Base-by-base conservation (phyloP, 2,329 filamentous ascomycete genomes). In the Fusarium sp. region DNA sequence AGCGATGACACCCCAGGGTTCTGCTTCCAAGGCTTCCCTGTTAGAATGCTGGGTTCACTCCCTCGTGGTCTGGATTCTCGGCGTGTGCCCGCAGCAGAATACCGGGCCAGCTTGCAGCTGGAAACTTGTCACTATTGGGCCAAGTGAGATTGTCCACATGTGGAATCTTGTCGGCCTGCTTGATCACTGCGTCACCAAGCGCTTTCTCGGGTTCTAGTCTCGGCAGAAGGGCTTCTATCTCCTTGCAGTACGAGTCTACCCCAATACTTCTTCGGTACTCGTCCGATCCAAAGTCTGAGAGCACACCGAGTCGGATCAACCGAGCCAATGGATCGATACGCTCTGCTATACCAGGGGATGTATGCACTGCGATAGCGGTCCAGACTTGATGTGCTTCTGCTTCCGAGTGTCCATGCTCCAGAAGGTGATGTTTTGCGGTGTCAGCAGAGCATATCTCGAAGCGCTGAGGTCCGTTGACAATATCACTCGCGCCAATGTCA, bases 361-460 rank as follows among this genome's bases (percentile, higher is more conserved):
- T 77, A 60, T 82, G 80, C 38, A 81, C 20, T 12, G 78, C 74
- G 40, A 81, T 77, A 25, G 79, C 78, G 16, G 75, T 72, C 80
- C 80, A 82, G 27, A 78, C 75, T 34, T 77, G 74, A 48, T 77
- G 77, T 8, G 73, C 65, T 15, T 74, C 66, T 7, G 55, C 41
- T 27, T 77, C 73, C 27, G 68, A 41, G n/a, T 73, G 43, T 15
- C 69, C 74, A 49, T 80, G 72, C 4, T 57, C 22, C 12, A 73
- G 58, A 12, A 81, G 74, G 40, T 80, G 67, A 3, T 52, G 22
- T 22, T 75, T 77, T 6, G 79, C 80, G 3, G 67, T 72, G 45
- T 78, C 76, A 43, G 77, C 76, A n/a, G 74, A 75, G 34, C 75
- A 74, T 24, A 82, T 70, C 58, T 82, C 80, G 67, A 82, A 81